Percentiles rank a stretch among this genome's conserved stretches.
Conservation (phyloP, 768 basidiomycete genomes). For the Phallus indusiatus region DNA sequence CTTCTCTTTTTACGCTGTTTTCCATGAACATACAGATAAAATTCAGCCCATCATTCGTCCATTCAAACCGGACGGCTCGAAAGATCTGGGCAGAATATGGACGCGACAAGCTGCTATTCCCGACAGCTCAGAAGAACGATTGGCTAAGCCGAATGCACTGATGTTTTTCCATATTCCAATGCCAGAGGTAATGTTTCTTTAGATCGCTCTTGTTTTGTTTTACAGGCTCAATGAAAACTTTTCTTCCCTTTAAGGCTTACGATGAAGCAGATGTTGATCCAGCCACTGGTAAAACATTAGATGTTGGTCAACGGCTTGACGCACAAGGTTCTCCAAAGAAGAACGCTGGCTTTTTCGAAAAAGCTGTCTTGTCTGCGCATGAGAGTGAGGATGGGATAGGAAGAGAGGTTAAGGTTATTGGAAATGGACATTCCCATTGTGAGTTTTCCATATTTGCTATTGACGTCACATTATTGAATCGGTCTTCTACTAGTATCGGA, state of each 20-base stretch:
- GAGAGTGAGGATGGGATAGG: conserved; percentile 57
- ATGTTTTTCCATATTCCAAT: conserved; percentile 99
- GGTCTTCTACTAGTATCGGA: conserved; percentile 54
- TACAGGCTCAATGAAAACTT: background rate
- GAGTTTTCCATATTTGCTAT: conserved; percentile 18
- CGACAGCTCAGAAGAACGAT: conserved; percentile 32
- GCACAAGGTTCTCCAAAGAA: conserved; percentile 50
- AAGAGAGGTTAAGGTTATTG: conserved; percentile 77
- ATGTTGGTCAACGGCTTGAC: conserved; percentile 61
- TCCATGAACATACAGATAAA: conserved; percentile 26
- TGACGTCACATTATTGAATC: conserved; percentile 6
- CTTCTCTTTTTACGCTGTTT: background rate
- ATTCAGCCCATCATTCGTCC: conserved; percentile 75
- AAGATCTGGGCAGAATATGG: conserved; percentile 64
- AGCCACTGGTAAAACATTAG: conserved; percentile 49
- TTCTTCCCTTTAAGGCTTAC: conserved; percentile 49
- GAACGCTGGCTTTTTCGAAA: conserved; percentile 77
- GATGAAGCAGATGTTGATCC: conserved; percentile 54
- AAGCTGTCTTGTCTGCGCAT: conserved; percentile 61
- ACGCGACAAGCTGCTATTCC: conserved; percentile 34
- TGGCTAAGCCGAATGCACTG: conserved; percentile 91
- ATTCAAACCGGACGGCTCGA: conserved; percentile 66
- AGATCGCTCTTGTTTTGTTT: background rate
- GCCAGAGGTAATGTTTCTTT: conserved; percentile 30
- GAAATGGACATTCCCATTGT: conserved; percentile 89